Base-by-base conservation (phyloP, 2,329 filamentous ascomycete genomes). In the Bipolaris bicolor region DNA sequence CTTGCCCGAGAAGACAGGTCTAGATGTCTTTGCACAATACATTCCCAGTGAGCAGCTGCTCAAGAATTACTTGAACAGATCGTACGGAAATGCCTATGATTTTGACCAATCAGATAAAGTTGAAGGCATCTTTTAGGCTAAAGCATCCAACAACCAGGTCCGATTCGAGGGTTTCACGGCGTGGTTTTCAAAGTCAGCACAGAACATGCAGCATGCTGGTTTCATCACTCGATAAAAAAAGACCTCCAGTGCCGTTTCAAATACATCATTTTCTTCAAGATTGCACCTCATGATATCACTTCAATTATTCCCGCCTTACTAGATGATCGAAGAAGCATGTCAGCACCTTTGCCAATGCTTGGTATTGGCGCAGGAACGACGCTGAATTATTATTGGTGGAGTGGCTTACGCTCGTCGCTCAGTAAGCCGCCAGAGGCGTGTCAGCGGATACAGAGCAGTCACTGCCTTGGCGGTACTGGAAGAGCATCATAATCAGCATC, bases 21-120 rank as follows among this genome's bases (percentile, higher is more conserved):
- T 88, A 15, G 77, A 86, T 29, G 73, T 86, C 9, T 82, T 81
- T 0, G 82, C 82, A 0, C 76, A 82, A 29, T 88, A 81, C 77
- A 69, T 82, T 3, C 58, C 68, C 1, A 76, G 75, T 29, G 72
- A 81, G 33, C 73, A 81, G 41, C 77, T 80, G 2, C 53, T 80
- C 52, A 69, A 73, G 39, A 73, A 74, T 0, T 88, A 88, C 67
- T 61, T 88, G 61, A 79, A 85, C 45, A 72, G 84, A 52, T 82
- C 79, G 1, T 88, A 85, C 67, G 86, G 85, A 0, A 88, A 88
- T 67, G 83, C 81, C 18, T 88, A 88, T 74, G 81, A 88, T 67
- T 88, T 88, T 65, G 75, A 82, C 53, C 85, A 88, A 70, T 52
- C 57, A 1, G 61, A 73, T 3, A 70, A 62, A 50, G 57, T 74